phyloP scores from a whole-genome alignment of 2,329 filamentous ascomycete genomes.

The Penicillium sp. region DNA sequence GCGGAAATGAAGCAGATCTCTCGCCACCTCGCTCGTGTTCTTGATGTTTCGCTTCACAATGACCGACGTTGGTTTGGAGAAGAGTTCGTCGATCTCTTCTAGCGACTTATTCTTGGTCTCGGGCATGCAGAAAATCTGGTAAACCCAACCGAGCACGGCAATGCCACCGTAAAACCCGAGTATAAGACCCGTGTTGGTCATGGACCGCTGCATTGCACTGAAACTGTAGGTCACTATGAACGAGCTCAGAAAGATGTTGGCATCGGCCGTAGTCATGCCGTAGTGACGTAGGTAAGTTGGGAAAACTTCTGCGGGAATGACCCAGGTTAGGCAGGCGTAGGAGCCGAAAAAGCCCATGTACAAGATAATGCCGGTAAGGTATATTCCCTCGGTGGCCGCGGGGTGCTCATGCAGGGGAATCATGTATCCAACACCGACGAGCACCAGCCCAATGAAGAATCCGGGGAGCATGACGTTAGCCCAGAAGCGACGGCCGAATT shows the following conservation, averaged over 20 bases:
- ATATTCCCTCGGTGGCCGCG: conserved; percentile 56
- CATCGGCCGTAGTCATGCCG: conserved; percentile 70
- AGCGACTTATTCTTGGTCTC: conserved; percentile 69
- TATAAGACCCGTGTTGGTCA: conserved; percentile 63
- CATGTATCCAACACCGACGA: too few relatives aligned
- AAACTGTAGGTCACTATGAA: conserved; percentile 78
- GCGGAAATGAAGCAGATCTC: too few relatives aligned
- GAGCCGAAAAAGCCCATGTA: conserved; percentile 69
- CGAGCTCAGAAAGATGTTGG: conserved; percentile 66
- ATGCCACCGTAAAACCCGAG: conserved; percentile 74
- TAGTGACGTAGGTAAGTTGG: conserved; percentile 70
- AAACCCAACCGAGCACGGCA: conserved; percentile 67
- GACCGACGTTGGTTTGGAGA: conserved; percentile 65
- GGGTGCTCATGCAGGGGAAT: too few relatives aligned
- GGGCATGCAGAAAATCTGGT: conserved; percentile 73
- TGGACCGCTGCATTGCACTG: conserved; percentile 64
- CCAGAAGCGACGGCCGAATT: conserved; percentile 70
- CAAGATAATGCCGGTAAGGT: conserved; percentile 58
- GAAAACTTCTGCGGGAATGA: conserved; percentile 67
- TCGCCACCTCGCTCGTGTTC: too few relatives aligned
- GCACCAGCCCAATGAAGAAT: conserved; percentile 67
- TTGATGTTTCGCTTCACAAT: too few relatives aligned
- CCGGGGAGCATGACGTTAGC: conserved; percentile 69
- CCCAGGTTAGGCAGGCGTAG: conserved; percentile 65
- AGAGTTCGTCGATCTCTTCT: conserved; percentile 69